Evolutionary conservation across 2,329 filamentous ascomycete genomes (phyloP).

Genomic region (Alternaria dauci): DNA sequence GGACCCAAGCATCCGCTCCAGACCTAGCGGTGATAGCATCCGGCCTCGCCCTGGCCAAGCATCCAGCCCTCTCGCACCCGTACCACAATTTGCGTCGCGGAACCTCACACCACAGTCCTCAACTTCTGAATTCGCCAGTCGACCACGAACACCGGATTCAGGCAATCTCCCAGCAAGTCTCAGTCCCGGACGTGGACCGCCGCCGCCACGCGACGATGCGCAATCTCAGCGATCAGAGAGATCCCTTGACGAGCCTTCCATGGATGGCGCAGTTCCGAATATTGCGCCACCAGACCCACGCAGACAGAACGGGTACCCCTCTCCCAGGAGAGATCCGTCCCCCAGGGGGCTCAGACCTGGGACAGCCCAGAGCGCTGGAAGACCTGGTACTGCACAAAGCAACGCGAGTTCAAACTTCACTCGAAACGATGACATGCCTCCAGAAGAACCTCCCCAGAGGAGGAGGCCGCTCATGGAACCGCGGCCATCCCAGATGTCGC

Average conservation of each 20-base stretch:
- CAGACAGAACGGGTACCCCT: conserved; percentile 41
- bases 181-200: conserved; percentile 39
- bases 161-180: conserved; percentile 33
- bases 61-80: conserved; percentile 38
- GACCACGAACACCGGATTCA: conserved; percentile 47
- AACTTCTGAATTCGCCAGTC: conserved; percentile 45
- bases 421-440: conserved; percentile 38
- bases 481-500: conserved; percentile 38
- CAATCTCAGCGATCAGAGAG: conserved; percentile 41
- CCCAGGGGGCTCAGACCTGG: conserved; percentile 46
- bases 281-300: conserved; percentile 37
- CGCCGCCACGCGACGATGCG: conserved; percentile 40
- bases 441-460: conserved; percentile 63
- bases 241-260: conserved; percentile 38
- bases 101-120: conserved; percentile 54
- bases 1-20: conserved; percentile 45
- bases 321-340: conserved; percentile 41
- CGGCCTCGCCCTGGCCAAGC: conserved; percentile 41
- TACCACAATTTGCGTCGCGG: conserved; percentile 40
- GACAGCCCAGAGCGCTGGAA: conserved; percentile 44
- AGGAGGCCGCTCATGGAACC: conserved; percentile 72
- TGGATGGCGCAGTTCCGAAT: conserved; percentile 31
- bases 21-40: conserved; percentile 49
- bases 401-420: conserved; percentile 43
- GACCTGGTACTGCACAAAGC: conserved; percentile 49